These are phyloP conservation scores for Trichophaea hybrida DNA, from an alignment of 2,329 filamentous ascomycete species.

Conservation along the genomic window DNA sequence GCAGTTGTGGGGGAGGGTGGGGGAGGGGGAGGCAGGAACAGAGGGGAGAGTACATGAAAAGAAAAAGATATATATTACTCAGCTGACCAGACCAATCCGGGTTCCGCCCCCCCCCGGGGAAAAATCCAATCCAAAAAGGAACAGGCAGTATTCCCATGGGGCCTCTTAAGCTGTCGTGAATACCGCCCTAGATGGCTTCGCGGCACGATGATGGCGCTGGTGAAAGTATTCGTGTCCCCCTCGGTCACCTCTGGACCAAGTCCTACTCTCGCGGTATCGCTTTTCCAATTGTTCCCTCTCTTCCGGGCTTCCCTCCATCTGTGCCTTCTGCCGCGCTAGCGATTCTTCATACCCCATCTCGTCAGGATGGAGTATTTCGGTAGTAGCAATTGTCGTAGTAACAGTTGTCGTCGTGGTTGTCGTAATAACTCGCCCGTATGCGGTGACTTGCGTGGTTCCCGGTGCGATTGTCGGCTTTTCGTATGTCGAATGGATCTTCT, in stretches of 20 bases:
- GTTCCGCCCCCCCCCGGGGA: too few species aligned
- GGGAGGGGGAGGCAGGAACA: too few species aligned
- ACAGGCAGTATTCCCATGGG: too few species aligned
- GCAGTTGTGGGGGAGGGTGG: too few species aligned
- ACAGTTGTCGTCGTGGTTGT: slow-evolving; percentile 27
- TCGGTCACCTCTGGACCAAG: slow-evolving; percentile 12
- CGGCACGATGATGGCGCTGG: slow-evolving; percentile 13
- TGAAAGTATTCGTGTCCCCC: slow-evolving; percentile 18
- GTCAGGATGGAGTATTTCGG: slow-evolving; percentile 25
- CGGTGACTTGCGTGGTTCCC: slow-evolving; percentile 14
- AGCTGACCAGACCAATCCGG: too few species aligned
- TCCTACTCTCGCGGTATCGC: slow-evolving; percentile 16
- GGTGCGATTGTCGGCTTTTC: slow-evolving; percentile 24
- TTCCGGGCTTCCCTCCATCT: slow-evolving; percentile 15
- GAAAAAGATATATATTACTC: too few species aligned
- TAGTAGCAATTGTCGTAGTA: slow-evolving; percentile 27
- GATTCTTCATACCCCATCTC: slow-evolving; percentile 23
- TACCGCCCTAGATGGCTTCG: slow-evolving; percentile 11
- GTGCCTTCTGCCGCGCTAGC: slow-evolving; percentile 23
- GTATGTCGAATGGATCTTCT: slow-evolving; percentile 25
- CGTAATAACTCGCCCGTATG: slow-evolving; percentile 25
- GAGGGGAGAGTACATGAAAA: too few species aligned
- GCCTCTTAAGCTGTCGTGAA: not conserved
- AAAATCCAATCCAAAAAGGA: too few species aligned
- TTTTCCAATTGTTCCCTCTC: slow-evolving; percentile 17